Percentiles rank a stretch among this genome's conserved stretches.
Evolutionary conservation across 495 filamentous ascomycete species (phyloP).

Genomic region (Pseudomonodictys pantanalensis): DNA sequence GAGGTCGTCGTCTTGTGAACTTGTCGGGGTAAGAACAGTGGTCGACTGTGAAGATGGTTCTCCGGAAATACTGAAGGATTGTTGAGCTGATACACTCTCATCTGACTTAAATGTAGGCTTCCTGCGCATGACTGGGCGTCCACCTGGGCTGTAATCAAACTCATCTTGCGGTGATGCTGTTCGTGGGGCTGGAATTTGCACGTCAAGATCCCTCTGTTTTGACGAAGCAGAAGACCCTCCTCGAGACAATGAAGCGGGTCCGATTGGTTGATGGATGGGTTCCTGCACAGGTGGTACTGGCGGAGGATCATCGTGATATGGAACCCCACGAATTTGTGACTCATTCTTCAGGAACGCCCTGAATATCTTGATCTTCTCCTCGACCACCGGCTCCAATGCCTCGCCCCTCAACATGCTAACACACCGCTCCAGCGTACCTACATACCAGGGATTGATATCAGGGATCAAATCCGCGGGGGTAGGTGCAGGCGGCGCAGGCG

Average conservation of each 20-base stretch:
- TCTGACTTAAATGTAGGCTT: constrained; percentile 17
- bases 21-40: constrained; percentile 27
- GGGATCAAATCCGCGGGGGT: constrained; percentile 26
- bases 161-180: constrained; percentile 1
- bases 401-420: constrained; percentile 34
- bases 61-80: constrained; percentile 9
- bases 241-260: not conserved
- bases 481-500: constrained; percentile 12
- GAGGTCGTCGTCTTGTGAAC: constrained; percentile 25
- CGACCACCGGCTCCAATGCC: constrained; percentile 27
- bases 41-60: constrained; percentile 16
- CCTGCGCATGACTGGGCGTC: constrained; percentile 21
- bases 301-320: constrained; percentile 19
- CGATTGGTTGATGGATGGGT: not conserved
- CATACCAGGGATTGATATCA: constrained; percentile 37
- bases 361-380: constrained; percentile 35
- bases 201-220: constrained; percentile 4
- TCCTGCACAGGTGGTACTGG: constrained; percentile 7
- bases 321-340: constrained; percentile 25
- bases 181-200: constrained; percentile 17
- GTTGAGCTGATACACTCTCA: constrained; percentile 4
- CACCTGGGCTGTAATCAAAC: constrained; percentile 32
- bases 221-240: constrained; percentile 1
- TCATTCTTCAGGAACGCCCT: constrained; percentile 34
- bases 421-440: constrained; percentile 35